These are phyloP conservation scores for Platismatia glauca DNA, from an alignment of 495 filamentous ascomycete species.

Conservation along the genomic window DNA sequence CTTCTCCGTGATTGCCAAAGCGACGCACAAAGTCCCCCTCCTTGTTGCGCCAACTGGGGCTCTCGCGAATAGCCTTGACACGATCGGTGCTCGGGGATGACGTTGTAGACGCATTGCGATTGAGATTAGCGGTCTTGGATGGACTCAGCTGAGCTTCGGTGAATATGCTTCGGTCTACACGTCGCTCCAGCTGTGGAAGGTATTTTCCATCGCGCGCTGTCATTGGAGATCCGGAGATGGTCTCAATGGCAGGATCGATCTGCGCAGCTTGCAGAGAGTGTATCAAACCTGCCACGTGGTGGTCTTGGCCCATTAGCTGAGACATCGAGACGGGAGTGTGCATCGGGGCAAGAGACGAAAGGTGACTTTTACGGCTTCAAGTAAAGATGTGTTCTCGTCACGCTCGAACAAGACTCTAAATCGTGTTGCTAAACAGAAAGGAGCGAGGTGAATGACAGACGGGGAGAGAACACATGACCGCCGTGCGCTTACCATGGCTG, in stretches of 20 bases:
- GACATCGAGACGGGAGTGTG: not conserved
- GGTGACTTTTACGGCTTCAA: not conserved
- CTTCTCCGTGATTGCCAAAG: constrained; percentile 12
- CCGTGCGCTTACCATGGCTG: constrained; percentile 23
- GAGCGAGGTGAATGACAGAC: not conserved
- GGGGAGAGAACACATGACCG: not conserved
- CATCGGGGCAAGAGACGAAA: not conserved
- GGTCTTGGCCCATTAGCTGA: not conserved
- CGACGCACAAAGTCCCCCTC: constrained; percentile 9
- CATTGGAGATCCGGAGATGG: constrained; percentile 21
- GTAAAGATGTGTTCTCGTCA: not conserved
- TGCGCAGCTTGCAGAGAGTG: constrained; percentile 17
- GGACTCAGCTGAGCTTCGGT: constrained; percentile 10
- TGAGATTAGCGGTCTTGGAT: constrained; percentile 1
- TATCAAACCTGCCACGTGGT: constrained; percentile 10
- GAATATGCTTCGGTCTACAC: constrained; percentile 4
- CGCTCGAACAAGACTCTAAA: not conserved
- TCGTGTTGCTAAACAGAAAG: not conserved
- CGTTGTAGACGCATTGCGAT: not conserved
- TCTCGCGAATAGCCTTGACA: constrained; percentile 8
- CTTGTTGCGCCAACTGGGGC: constrained; percentile 18
- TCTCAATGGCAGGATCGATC: constrained; percentile 20
- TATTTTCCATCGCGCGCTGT: constrained; percentile 9
- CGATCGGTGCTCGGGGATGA: constrained; percentile 12
- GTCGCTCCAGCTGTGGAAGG: constrained; percentile 7